Evolutionary conservation across 2,329 filamentous ascomycete species (phyloP).

Genomic region (Trichoderma sp.): DNA sequence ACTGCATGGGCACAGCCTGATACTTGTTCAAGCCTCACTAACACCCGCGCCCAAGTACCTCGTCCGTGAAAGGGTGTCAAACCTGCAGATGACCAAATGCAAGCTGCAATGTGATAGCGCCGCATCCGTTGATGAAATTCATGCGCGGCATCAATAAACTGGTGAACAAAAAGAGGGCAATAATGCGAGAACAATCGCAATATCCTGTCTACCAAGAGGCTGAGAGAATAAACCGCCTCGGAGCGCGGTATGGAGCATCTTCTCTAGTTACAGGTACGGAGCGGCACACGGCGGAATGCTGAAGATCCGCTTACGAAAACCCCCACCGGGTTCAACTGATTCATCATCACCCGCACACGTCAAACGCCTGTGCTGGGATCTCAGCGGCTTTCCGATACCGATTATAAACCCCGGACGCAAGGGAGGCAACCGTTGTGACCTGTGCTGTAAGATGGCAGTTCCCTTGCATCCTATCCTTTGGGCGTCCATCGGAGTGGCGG

Average conservation of each 20-base stretch:
- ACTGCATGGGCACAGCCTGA: background rate
- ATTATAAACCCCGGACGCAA: background rate
- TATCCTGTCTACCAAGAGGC: background rate
- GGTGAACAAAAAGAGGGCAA: background rate
- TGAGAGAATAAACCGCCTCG: background rate
- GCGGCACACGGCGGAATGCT: background rate
- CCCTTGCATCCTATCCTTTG: constrained; percentile 35
- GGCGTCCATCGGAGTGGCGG: constrained; percentile 13
- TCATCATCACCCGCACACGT: background rate
- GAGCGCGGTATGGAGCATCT: background rate
- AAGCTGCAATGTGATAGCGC: background rate
- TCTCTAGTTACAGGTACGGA: background rate
- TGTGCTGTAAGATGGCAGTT: constrained; percentile 30
- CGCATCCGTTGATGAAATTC: background rate
- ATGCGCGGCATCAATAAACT: background rate
- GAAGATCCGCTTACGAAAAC: constrained; percentile 6
- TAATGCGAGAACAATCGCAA: background rate
- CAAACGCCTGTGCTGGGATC: background rate
- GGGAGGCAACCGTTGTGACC: background rate
- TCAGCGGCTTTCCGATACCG: background rate
- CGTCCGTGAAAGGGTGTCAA: background rate
- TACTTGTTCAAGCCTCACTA: background rate
- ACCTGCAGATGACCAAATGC: background rate
- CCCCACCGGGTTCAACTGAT: background rate
- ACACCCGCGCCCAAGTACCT: background rate